A percentile compares a stretch with the other conserved stretches of the same genome.
These are phyloP conservation scores for Dalbergia oliveri DNA, from an alignment of 306 rosid genomes.

Conservation along the genomic window DNA sequence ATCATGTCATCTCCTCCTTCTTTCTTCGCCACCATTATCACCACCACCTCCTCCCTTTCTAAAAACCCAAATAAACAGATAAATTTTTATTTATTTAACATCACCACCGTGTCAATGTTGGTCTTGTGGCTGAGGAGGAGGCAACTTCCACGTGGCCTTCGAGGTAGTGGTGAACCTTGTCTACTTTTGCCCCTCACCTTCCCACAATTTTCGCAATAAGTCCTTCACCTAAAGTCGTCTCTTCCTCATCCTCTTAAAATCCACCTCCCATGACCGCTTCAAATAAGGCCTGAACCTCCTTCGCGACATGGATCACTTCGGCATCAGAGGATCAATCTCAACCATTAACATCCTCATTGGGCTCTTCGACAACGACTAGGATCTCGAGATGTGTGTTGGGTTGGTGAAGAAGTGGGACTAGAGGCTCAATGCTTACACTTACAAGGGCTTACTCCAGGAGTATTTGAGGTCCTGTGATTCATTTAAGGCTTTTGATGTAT, in stretches of 20 bases:
- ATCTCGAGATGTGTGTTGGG: slow-evolving; percentile 60
- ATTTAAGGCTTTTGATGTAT: slow-evolving; percentile 59
- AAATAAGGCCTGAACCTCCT: slow-evolving; percentile 64
- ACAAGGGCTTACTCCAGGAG: slow-evolving; percentile 91
- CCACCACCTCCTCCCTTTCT: too few relatives aligned
- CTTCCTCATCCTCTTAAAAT: slow-evolving; percentile 82
- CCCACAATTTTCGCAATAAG: slow-evolving; percentile 71
- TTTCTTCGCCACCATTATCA: too few relatives aligned
- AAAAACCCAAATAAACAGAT: too few relatives aligned
- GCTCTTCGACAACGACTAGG: slow-evolving; percentile 62
- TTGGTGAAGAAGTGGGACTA: slow-evolving; percentile 82
- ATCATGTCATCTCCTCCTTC: too few relatives aligned
- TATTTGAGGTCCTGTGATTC: slow-evolving; percentile 69
- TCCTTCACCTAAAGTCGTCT: slow-evolving; percentile 79
- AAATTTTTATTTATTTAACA: too few relatives aligned
- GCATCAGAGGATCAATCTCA: slow-evolving; percentile 74
- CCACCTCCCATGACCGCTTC: slow-evolving; percentile 61
- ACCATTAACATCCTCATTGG: slow-evolving; percentile 81
- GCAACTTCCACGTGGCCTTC: too few relatives aligned
- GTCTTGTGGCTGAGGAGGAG: too few relatives aligned
- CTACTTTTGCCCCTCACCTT: slow-evolving; percentile 74
- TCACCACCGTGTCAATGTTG: too few relatives aligned
- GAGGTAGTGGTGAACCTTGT: slow-evolving; percentile 20
- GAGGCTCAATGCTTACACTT: slow-evolving; percentile 73
- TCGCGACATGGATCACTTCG: slow-evolving; percentile 62